Evolutionary conservation across 108 stramenopile genomes (phyloP).

Genomic region (Cyclotella kingstonii): DNA sequence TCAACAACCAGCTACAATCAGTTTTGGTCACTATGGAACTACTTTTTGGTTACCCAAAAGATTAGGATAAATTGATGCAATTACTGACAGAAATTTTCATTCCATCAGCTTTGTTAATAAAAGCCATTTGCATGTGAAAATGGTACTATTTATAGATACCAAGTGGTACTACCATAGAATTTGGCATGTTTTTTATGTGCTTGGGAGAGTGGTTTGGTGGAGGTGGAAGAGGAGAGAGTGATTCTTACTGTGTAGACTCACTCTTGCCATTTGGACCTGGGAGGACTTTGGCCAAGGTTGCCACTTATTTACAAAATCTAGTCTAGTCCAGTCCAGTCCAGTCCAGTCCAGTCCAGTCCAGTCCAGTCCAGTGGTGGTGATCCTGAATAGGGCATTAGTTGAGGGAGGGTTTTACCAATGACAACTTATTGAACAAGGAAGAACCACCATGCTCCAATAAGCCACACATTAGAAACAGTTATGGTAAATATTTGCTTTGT

Average conservation of each 20-base stretch:
- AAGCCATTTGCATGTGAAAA: too few relatives aligned
- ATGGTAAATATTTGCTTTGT: conserved; percentile 58
- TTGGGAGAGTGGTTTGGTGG: conserved; percentile 75
- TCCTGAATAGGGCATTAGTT: conserved; percentile 58
- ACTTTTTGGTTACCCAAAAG: too few relatives aligned
- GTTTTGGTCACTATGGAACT: too few relatives aligned
- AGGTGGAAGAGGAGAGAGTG: conserved; percentile 43
- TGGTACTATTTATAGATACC: too few relatives aligned
- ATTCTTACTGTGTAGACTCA: not conserved
- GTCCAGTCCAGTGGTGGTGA: conserved; percentile 38
- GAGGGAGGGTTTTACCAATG: conserved; percentile 50
- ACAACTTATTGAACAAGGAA: conserved; percentile 42
- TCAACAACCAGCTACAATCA: too few relatives aligned
- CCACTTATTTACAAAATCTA: conserved; percentile 57
- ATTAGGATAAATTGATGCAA: too few relatives aligned
- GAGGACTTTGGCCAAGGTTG: conserved; percentile 64
- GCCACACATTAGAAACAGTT: conserved; percentile 60
- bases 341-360: too few relatives aligned
- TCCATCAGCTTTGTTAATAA: too few relatives aligned
- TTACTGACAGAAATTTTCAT: too few relatives aligned
- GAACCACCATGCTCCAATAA: conserved; percentile 51
- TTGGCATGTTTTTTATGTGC: too few relatives aligned
- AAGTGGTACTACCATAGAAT: too few relatives aligned
- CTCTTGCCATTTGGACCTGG: conserved; percentile 18
- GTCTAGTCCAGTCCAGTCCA: too few relatives aligned